Base-by-base conservation (phyloP, 108 stramenopile species). In the Parietichytrium sp. region DNA sequence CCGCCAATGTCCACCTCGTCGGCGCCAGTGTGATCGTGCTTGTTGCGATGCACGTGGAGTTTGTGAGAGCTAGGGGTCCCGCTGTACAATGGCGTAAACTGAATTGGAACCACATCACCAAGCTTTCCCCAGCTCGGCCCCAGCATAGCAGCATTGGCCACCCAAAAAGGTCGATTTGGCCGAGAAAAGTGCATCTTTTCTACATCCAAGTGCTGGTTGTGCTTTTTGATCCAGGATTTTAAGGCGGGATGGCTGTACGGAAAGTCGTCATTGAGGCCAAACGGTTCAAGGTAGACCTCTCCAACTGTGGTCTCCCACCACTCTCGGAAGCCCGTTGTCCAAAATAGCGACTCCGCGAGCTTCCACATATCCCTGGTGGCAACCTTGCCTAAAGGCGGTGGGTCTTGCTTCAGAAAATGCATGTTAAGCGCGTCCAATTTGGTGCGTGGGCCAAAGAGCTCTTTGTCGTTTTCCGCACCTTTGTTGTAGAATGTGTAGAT, bases 231-330 rank as follows among this genome's bases (percentile, higher is more conserved):
- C 8, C 38, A n/a, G 23, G 61, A 33, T 0, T 33, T 42, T 42
- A 72, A 45, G 61, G 36, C 61, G 8, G 61, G 61, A 42, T 72
- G 61, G 29, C 61, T 42, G 42, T 45, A 45, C 3, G 61, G 23
- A 42, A 23, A 72, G 42, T 72, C 61, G 20, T 72, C 61, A 1
- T 72, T 72, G 61, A 72, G 61, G 6, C 61, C 61, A 72, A 72
- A 72, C 23, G 61, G 61, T 42, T 72, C 15, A n/a, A 72, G 61
- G 61, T 72, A 72, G 45, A 72, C 45, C 38, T 72, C 61, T 31
- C 20, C 61, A 16, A 72, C 61, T n/a, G 61, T 45, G 42, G 38
- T 33, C 61, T 72, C 61, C 61, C 61, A 72, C 61, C 61, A 72
- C 20, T 72, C 61, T n/a, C 45, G 61, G 16, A 23, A 23, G 42